Percentiles rank a stretch among this genome's conserved stretches.
Evolutionary conservation across 306 rosid species (phyloP).

Genomic region (Rosa multiflora): DNA sequence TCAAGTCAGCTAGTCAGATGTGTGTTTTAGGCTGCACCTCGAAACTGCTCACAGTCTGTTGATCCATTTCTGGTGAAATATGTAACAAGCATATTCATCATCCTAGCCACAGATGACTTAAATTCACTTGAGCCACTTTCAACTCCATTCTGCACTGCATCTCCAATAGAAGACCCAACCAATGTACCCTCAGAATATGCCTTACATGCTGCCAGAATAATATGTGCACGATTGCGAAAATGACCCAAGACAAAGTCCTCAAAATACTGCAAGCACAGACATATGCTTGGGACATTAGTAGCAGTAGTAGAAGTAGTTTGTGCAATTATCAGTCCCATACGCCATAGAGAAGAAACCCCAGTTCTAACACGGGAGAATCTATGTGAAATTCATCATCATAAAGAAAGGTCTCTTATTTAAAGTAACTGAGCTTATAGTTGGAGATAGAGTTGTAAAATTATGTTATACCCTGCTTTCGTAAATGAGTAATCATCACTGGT

Average conservation of each 20-base stretch:
- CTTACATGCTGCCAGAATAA: conserved; percentile 59
- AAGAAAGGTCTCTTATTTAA: neutral
- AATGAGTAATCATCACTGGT: neutral
- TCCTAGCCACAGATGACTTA: conserved; percentile 41
- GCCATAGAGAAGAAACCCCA: neutral
- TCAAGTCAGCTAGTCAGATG: conserved; percentile 14
- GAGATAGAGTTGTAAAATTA: neutral
- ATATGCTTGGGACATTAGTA: neutral
- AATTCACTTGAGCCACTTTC: conserved; percentile 33
- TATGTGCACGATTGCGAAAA: conserved; percentile 44
- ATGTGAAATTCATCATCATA: neutral
- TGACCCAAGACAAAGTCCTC: conserved; percentile 63
- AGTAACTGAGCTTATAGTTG: neutral
- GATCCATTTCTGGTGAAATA: conserved; percentile 67
- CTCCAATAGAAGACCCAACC: conserved; percentile 46
- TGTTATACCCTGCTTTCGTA: neutral
- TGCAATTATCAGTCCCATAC: neutral
- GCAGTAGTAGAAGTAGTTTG: neutral
- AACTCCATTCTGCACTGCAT: conserved; percentile 9
- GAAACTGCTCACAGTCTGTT: conserved; percentile 55
- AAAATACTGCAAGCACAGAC: conserved; percentile 56
- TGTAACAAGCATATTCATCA: conserved; percentile 60
- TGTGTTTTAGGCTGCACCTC: conserved; percentile 24
- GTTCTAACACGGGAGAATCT: neutral
- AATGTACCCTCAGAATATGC: conserved; percentile 57